A percentile compares a stretch with the other conserved stretches of the same genome.
These are phyloP conservation scores for Atkinsonella hypoxylon DNA, from an alignment of 2,329 filamentous ascomycete genomes.

Conservation along the genomic window DNA sequence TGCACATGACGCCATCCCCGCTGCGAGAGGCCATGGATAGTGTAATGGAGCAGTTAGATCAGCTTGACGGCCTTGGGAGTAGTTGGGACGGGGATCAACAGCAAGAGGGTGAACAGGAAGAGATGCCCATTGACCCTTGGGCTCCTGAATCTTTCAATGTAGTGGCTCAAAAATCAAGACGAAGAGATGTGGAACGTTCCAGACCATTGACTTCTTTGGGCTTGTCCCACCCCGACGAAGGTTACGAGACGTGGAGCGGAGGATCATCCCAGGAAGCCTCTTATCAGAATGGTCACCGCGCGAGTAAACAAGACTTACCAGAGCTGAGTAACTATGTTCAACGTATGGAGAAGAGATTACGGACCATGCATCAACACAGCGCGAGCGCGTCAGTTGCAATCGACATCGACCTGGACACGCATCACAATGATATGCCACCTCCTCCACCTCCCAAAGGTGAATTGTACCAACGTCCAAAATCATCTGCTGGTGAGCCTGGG, in stretches of 20 bases:
- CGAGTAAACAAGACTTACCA: constrained; percentile 46
- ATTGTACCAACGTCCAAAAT: constrained; percentile 43
- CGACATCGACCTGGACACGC: constrained; percentile 8
- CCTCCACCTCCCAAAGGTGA: constrained; percentile 50
- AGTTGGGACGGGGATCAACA: constrained; percentile 34
- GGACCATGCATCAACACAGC: constrained; percentile 54
- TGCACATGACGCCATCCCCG: constrained; percentile 75
- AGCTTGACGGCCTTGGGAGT: constrained; percentile 48
- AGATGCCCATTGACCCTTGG: constrained; percentile 61
- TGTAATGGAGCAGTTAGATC: constrained; percentile 88
- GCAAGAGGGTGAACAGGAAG: constrained; percentile 31
- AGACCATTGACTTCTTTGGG: constrained; percentile 64
- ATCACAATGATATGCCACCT: constrained; percentile 40
- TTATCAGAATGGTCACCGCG: constrained; percentile 26
- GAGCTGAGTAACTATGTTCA: constrained; percentile 79
- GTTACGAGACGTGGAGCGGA: constrained; percentile 47
- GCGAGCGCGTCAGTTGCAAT: constrained; percentile 19
- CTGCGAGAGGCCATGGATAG: constrained; percentile 94
- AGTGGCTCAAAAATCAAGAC: constrained; percentile 22
- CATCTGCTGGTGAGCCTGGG: constrained; percentile 36
- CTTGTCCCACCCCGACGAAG: constrained; percentile 48
- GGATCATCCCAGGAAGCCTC: constrained; percentile 38
- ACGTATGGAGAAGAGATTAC: constrained; percentile 77
- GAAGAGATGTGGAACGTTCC: constrained; percentile 14
- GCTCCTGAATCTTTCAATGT: constrained; percentile 75